Conservation (phyloP, 129 eudicot species). For the Tanacetum coccineum region DNA sequence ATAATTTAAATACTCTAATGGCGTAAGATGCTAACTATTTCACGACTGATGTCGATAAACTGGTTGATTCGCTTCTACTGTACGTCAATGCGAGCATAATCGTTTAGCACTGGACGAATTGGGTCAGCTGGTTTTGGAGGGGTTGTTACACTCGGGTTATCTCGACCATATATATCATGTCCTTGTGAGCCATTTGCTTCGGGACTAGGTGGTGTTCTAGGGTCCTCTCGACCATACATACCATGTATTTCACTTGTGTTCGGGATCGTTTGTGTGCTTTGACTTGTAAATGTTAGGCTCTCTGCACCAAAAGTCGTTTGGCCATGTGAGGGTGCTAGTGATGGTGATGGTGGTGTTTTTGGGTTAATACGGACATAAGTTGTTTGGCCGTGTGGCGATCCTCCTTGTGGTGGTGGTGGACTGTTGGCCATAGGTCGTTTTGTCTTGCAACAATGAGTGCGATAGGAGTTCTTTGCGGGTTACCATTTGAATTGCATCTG, state of each 20-base stretch:
- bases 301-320: neutral
- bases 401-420: neutral
- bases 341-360: slow-evolving; percentile 17
- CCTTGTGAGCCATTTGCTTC: slow-evolving; percentile 4
- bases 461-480: slow-evolving; percentile 6
- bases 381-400: neutral
- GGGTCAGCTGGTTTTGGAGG: slow-evolving; percentile 16
- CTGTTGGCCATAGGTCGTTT: neutral
- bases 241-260: neutral
- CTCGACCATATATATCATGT: slow-evolving; percentile 1
- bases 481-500: neutral
- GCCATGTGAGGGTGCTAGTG: neutral
- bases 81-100: neutral
- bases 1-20: too few relatives aligned
- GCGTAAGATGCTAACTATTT: too few relatives aligned
- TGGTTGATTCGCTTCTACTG: neutral
- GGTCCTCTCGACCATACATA: neutral
- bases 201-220: slow-evolving; percentile 7
- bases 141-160: neutral
- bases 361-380: neutral
- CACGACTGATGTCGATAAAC: too few relatives aligned
- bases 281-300: neutral
- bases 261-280: neutral
- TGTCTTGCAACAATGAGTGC: neutral
- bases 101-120: slow-evolving; percentile 5